Evolutionary conservation across 495 filamentous ascomycete genomes (phyloP), one percentile per base, ranked within the genome.

Genomic region (Aspergillus hancockii): DNA sequence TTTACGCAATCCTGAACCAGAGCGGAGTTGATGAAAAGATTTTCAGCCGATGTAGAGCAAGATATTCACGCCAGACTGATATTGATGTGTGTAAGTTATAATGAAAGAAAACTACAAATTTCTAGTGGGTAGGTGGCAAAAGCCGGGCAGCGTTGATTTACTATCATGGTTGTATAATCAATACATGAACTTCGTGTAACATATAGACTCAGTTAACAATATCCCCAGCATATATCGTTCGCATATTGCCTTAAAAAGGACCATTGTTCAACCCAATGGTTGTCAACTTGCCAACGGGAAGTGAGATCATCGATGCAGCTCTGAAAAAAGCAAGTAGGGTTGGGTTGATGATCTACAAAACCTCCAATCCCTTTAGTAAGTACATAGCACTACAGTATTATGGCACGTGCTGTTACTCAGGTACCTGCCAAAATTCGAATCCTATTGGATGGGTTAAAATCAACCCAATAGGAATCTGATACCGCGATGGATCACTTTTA

Each of bases 1-100:
- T 45, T 45, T 47, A 47, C 43, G 43, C 43, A 47, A 47, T 47
- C 43, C 16, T 47, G 43, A 47, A 23, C 2, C 19, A 47, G 8
- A 8, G 19, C 19, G 43, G 43, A 23, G 23, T 23, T 19, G 41
- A 45, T 19, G 41, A 16, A 47, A 47, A 19, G 18, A 9, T 10
- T 10, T 8, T 47, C 43, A 47, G 21, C 3, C 23, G 18, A 47
- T 9, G 4, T 16, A 1, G 6, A 21, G n/a, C 8, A 18, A 3
- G 41, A 18, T 5, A 45, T 45, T n/a, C 41, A 21, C 36, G 3
- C 25, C 25, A 28, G 3, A 3, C 3, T 28, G 25, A 28, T 28
- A 28, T 28, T 28, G 25, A 28, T 28, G 25, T 3, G 3, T 7
- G 12, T 36, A 36, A 36, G 13, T 36, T n/a, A 41, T 36, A 36